These are phyloP conservation scores for Hypoxylon sp. DNA, from an alignment of 2,329 filamentous ascomycete species.

Conservation along the genomic window DNA sequence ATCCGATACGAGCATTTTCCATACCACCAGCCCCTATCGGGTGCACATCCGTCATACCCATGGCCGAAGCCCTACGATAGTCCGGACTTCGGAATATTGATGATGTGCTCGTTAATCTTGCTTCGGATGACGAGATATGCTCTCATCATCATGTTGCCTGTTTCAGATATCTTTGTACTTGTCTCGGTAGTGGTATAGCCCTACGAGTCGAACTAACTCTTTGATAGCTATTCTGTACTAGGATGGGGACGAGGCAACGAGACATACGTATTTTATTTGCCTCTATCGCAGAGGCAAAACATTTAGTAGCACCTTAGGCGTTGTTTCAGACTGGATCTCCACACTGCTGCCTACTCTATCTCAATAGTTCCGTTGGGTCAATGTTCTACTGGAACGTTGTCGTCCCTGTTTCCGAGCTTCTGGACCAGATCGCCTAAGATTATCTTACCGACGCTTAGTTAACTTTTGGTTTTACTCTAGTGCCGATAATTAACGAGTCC, in stretches of 20 bases:
- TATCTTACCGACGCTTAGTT: not conserved
- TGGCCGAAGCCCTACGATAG: not conserved
- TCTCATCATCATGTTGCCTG: constrained; percentile 11
- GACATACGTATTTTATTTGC: constrained; percentile 33
- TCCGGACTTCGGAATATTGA: constrained; percentile 9
- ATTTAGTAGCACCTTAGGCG: constrained; percentile 13
- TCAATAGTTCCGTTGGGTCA: not conserved
- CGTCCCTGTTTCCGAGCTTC: not conserved
- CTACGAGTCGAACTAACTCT: not conserved
- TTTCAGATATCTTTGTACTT: constrained; percentile 22
- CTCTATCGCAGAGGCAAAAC: constrained; percentile 20
- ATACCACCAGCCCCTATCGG: constrained; percentile 1
- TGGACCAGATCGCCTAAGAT: not conserved
- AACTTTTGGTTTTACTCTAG: not conserved
- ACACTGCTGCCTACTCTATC: constrained; percentile 2
- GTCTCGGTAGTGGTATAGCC: constrained; percentile 18
- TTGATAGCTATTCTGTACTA: constrained; percentile 2
- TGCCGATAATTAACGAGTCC: not conserved
- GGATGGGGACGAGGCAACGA: constrained; percentile 3
- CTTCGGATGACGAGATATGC: not conserved
- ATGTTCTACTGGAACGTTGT: constrained; percentile 3
- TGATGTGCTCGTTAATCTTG: constrained; percentile 9
- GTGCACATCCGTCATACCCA: constrained; percentile 5
- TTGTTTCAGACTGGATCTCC: constrained; percentile 1
- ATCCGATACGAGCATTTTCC: constrained; percentile 26